Evolutionary conservation across 371 early-diverging fungal genomes (phyloP), one percentile per base, ranked within the genome.

Genomic region (Mortierella sp.): DNA sequence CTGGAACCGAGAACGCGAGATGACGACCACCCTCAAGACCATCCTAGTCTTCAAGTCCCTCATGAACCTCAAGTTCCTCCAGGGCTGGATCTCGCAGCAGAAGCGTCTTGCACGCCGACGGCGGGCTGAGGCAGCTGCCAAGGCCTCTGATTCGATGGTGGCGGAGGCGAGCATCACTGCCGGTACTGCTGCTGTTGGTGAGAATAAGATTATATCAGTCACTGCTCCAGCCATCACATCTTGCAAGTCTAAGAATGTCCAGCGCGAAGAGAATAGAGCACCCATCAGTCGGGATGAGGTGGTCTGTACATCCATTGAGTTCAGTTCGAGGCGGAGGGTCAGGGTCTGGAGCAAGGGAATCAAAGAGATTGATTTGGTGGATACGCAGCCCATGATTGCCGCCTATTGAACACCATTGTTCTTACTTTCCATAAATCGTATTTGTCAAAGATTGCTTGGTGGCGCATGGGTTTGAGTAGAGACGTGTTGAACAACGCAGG

Each of bases 71-170:
- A 78, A 76, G 63, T 79, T 83, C 68, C 71, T 83, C 29, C 32
- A 49, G 3, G 83, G 79, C 38, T 79, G 75, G 83, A 44, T 83
- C 55, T 65, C 54, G 8, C 83, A 83, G 46, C 83, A 83, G 48
- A 83, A 68, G 54, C 72, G 79, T 4, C 83, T 83, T 7, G 41
- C 75, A 32, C 65, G 38, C 38, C 5, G 10, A 24, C 35, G 65
- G 38, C 35, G 35, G 8, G 35, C 51, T 21, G 72, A 51, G 21
- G 29, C 21, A 4, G 51, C 72, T 35, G 38, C 65, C 65, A 65
- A 65, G 24, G 38, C 65, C 18, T 38, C 65, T 4, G 65, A 38
- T 12, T 63, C 63, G 1, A 32, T 18, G 35, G 14, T 32, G 35
- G 18, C 18, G 1, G 35, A 18, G 18, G 29, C 63, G 16, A 38